Evolutionary conservation across 768 basidiomycete species (phyloP).

Genomic region (Tulasnella sp.): DNA sequence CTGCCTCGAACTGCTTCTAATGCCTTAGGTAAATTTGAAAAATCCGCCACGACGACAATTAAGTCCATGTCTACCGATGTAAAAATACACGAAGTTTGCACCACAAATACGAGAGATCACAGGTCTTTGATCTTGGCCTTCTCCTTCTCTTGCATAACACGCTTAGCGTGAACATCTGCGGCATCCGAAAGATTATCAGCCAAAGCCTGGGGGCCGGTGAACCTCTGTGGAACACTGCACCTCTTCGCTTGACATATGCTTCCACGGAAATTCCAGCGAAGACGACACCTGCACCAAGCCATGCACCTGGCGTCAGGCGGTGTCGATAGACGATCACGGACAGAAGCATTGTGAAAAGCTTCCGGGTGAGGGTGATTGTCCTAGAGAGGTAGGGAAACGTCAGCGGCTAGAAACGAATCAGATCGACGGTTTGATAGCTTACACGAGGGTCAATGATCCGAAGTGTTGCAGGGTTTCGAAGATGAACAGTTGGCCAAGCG

Average conservation of each 20-base stretch:
- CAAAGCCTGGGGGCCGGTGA: background rate
- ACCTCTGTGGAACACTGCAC: conserved; percentile 42
- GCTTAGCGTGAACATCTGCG: conserved; percentile 74
- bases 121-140: conserved; percentile 69
- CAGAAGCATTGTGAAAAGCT: conserved; percentile 96
- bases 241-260: conserved; percentile 85
- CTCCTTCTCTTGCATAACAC: conserved; percentile 76
- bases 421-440: conserved; percentile 37
- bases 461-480: conserved; percentile 93
- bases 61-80: no score
- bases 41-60: no score
- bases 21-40: no score
- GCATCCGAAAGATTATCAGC: conserved; percentile 26
- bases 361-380: conserved; percentile 92
- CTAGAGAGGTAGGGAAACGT: conserved; percentile 41
- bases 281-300: conserved; percentile 87
- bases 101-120: conserved; percentile 5
- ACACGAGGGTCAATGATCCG: conserved; percentile 86
- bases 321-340: conserved; percentile 93
- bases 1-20: background rate
- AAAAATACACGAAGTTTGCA: background rate
- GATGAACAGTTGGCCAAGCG: conserved; percentile 94
- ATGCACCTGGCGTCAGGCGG: conserved; percentile 76
- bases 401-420: background rate
- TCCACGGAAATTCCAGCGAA: conserved; percentile 96